These are phyloP conservation scores for Naegleria gruberi DNA, from an alignment of 208 protist genomes.

Conservation along the genomic window DNA sequence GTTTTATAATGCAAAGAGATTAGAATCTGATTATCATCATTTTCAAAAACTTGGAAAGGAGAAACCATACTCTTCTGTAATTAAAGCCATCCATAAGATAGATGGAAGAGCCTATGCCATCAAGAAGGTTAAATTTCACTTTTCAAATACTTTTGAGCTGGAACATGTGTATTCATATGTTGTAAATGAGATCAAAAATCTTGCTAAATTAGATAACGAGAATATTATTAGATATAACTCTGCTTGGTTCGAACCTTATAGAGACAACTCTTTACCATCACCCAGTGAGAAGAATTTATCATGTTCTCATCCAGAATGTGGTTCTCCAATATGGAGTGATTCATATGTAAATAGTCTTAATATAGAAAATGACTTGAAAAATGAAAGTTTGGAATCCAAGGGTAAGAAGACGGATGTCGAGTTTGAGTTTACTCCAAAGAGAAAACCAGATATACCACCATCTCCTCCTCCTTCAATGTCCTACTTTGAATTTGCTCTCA, in stretches of 20 bases:
- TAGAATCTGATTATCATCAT: not conserved
- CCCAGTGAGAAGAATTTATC: too few species aligned
- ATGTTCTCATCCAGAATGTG: not conserved
- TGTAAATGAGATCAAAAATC: not conserved
- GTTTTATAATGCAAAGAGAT: not conserved
- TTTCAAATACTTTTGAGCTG: not conserved
- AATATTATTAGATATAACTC: conserved; percentile 13
- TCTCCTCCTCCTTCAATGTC: not conserved
- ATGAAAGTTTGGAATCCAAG: too few species aligned
- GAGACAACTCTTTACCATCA: not conserved
- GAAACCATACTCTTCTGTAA: not conserved
- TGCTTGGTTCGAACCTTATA: conserved; percentile 24
- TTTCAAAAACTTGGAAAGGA: conserved; percentile 5
- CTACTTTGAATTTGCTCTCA: not conserved
- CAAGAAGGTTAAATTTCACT: conserved; percentile 9
- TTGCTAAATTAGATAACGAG: not conserved
- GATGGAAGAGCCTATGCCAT: conserved; percentile 7
- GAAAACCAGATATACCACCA: not conserved
- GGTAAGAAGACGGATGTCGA: too few species aligned
- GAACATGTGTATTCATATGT: not conserved
- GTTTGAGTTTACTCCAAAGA: not conserved
- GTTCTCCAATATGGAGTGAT: not conserved
- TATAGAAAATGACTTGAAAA: not conserved
- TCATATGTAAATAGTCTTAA: not conserved
- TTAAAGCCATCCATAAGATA: not conserved